A percentile compares a stretch with the other conserved stretches of the same genome.
phyloP scores from a whole-genome alignment of 768 basidiomycete species.

The Chiua virens region DNA sequence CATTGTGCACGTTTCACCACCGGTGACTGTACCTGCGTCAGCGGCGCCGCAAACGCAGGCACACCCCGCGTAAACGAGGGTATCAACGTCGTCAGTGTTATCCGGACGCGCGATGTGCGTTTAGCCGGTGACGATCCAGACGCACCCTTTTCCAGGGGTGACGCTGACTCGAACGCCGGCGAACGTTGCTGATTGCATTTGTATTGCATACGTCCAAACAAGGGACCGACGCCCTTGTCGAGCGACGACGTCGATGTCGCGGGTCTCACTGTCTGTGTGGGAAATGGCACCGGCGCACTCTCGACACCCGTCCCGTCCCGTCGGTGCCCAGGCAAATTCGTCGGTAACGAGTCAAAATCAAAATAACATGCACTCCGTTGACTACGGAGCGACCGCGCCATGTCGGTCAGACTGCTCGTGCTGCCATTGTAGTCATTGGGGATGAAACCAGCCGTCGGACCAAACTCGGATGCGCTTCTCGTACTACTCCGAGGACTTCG shows the following conservation, averaged over 20 bases:
- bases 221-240: conserved; percentile 4
- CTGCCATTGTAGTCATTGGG: conserved; percentile 13
- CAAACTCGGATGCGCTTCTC: conserved; percentile 10
- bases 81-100: conserved; percentile 16
- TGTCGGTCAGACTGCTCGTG: conserved; percentile 7
- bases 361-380: conserved; percentile 21
- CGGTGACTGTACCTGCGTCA: conserved; percentile 69
- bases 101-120: not conserved
- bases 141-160: not conserved
- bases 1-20: conserved; percentile 78
- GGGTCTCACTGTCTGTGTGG: not conserved
- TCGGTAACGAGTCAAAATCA: conserved; percentile 30
- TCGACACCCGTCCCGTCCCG: not conserved
- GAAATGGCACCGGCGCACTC: not conserved
- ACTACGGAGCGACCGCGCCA: conserved; percentile 10
- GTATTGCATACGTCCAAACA: conserved; percentile 27
- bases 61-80: conserved; percentile 43
- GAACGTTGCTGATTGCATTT: conserved; percentile 27
- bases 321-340: not conserved
- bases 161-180: not conserved
- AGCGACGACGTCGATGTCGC: not conserved
- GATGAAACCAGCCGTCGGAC: conserved; percentile 30
- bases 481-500: not conserved
- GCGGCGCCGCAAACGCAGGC: conserved; percentile 68
- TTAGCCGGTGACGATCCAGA: not conserved